Evolutionary conservation across 2,329 filamentous ascomycete genomes (phyloP).

Genomic region (Ophiostoma novo-ulmi): DNA sequence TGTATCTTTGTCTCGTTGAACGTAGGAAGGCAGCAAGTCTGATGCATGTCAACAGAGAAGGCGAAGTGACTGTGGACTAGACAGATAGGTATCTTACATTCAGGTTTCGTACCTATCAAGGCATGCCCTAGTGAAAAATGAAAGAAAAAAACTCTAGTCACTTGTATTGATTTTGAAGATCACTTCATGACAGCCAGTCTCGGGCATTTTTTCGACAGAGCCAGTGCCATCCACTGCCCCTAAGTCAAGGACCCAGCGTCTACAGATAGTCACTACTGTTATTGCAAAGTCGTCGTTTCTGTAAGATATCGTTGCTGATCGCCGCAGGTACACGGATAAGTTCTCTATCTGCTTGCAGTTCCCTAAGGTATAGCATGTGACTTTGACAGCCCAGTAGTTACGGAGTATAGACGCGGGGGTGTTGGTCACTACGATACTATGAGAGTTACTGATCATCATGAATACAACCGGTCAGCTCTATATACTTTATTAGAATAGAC

Average conservation of each 20-base stretch:
- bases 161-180: background rate
- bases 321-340: no score
- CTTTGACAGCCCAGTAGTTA: no score
- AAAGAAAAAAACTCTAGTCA: background rate
- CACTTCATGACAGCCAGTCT: constrained; percentile 5
- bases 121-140: background rate
- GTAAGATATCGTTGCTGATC: background rate
- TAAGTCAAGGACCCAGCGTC: constrained; percentile 11
- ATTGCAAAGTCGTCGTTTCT: background rate
- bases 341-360: no score
- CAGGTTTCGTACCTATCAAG: background rate
- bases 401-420: no score
- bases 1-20: background rate
- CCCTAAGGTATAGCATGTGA: no score
- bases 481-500: background rate
- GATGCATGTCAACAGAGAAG: background rate
- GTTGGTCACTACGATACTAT: no score
- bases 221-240: constrained; percentile 3
- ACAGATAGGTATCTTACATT: background rate
- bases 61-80: background rate
- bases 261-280: background rate
- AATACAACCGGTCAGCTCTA: background rate
- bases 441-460: background rate
- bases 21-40: background rate
- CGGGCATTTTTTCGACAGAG: constrained; percentile 10